Evolutionary conservation across 495 filamentous ascomycete genomes (phyloP), one percentile per base, ranked within the genome.

Genomic region (Pseudotulostoma volvatum): DNA sequence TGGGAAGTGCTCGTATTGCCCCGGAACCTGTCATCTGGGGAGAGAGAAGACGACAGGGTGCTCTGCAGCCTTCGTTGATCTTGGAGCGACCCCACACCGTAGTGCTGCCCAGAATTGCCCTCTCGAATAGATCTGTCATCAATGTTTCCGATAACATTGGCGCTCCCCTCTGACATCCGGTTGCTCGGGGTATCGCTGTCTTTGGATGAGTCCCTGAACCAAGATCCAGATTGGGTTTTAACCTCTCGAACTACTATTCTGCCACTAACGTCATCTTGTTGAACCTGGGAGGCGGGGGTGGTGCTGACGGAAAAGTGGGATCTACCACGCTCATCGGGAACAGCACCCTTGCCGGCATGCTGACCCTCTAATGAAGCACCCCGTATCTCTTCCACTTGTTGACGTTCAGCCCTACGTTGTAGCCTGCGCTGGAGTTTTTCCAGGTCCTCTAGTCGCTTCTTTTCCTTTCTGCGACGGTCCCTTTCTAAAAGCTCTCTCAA

Each of bases 401-500:
- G 81, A 40, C 77, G 78, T 50, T 85, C 81, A 30, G 74, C 74
- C 37, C 68, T 71, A 31, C 76, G 66, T 41, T 79, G 70, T 31
- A 93, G 60, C 38, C 69, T 76, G 42, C 76, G 70, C 40, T 81
- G 70, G 17, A 81, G 53, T 41, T 63, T 77, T 44, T 87, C 79
- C 40, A 78, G 74, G 17, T 92, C 80, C 31, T 71, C 66, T 39
- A 76, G 64, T 36, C 67, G 67, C 60, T 83, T 84, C 51, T 71
- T 76, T 40, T 93, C 82, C 42, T 67, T 70, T 20, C 86, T 68
- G 42, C 84, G 73, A 43, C 79, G 66, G 52, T 95, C 86, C 39
- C 86, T 63, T 41, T 95, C 86, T 68, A 95, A 72, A 23, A 93
- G 54, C 48, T 92, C 81, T 14, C 85, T 68, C 36, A 95, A 49